Evolutionary conservation across 2,329 filamentous ascomycete genomes (phyloP), one percentile per base, ranked within the genome.

Genomic region (Monilinia aucupariae): DNA sequence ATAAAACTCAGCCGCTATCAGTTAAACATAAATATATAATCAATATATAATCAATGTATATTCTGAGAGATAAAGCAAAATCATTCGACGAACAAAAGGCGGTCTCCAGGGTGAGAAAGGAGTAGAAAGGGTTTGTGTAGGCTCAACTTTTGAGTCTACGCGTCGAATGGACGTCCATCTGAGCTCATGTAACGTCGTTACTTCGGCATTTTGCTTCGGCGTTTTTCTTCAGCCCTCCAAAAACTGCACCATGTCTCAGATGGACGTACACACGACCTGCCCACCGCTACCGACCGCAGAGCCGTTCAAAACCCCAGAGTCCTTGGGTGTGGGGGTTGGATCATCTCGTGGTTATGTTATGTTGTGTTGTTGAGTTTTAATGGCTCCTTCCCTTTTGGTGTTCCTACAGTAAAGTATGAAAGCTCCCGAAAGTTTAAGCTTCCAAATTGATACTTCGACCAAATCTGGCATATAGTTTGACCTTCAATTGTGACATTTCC

Each of bases 361-460:
- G 43, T 39, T 22, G 30, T 39, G 59, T 39, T 22, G 30, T 39
- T 49, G 59, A 55, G 48, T 39, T 39, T 39, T 15, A 12, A 39
- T 39, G 22, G 30, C 13, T 45, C 48, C 56, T 56, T 51, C 47
- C 59, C 59, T 56, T 56, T 48, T 12, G 12, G 1, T 25, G 48
- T 53, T 56, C 37, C 58, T 49, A 48, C 68, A 39, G 2, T 15
- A 48, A 68, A 39, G 9, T 39, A 39, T 39, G 37, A 65, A 66
- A 66, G 68, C 68, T 70, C 68, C 59, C 65, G 65, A 64, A 49
- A 58, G 5, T 71, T 83, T 80, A 94, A 70, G 89, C 91, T 78
- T 99, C 94, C 68, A 97, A 81, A 77, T 99, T 99, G 81, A 99
- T 99, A 75, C 92, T 96, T 76, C 90, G 86, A 62, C 94, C 94